A percentile compares a stretch with the other conserved stretches of the same genome.
Evolutionary conservation across 1,284 basidiomycete genomes (phyloP).

Genomic region (Melampsora occidentalis): DNA sequence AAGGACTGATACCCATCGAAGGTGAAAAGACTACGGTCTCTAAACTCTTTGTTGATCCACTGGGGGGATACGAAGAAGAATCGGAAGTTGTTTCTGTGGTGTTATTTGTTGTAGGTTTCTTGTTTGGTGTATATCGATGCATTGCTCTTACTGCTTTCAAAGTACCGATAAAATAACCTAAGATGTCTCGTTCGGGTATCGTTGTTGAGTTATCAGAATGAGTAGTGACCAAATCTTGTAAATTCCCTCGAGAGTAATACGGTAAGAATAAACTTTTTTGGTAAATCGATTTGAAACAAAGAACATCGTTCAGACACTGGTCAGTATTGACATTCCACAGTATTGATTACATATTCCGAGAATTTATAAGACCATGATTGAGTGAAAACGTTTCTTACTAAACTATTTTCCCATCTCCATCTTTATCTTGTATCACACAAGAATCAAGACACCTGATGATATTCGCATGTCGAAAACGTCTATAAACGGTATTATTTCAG

Average conservation of each 20-base stretch:
- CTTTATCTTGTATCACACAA: slow-evolving; percentile 50
- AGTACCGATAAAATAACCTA: slow-evolving; percentile 52
- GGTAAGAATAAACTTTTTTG: slow-evolving; percentile 48
- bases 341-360: background rate
- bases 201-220: slow-evolving; percentile 49
- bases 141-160: slow-evolving; percentile 51
- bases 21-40: slow-evolving; percentile 35
- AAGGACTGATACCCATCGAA: background rate
- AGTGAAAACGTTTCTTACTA: slow-evolving; percentile 17
- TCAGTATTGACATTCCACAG: background rate
- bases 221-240: slow-evolving; percentile 53
- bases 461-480: slow-evolving; percentile 51
- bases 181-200: slow-evolving; percentile 52
- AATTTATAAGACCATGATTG: background rate
- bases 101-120: slow-evolving; percentile 48
- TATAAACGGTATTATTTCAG: too few species aligned
- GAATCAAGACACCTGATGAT: slow-evolving; percentile 53
- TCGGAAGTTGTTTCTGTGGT: background rate
- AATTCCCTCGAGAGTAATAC: slow-evolving; percentile 51
- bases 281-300: background rate
- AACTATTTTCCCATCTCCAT: slow-evolving; percentile 45
- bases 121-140: slow-evolving; percentile 48
- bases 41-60: slow-evolving; percentile 6
- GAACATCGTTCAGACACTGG: background rate
- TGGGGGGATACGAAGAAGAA: slow-evolving; percentile 2